Base-by-base conservation (phyloP, 495 filamentous ascomycete species). In the Aspergillus diversus region DNA sequence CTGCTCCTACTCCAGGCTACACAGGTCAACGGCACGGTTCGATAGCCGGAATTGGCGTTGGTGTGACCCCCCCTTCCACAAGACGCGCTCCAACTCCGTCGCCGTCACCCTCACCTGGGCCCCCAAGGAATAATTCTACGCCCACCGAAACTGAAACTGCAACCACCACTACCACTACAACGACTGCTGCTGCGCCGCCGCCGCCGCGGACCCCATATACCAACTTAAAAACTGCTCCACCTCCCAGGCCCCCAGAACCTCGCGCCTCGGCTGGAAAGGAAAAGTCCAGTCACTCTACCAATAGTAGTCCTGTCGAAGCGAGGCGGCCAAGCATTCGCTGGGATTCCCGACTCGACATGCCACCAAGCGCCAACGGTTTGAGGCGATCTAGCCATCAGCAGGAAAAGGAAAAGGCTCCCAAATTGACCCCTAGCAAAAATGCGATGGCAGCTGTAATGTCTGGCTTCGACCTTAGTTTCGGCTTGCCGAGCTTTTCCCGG, bases 391-490 rank as follows among this genome's bases (percentile, higher is more conserved):
- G 55, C 12, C 61, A 59, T 13, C 39, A 42, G 17, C 60, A 63
- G 9, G 65, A 71, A 34, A 73, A 73, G 13, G 65, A 71, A 34
- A 73, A 73, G 46, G 49, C 71, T 2, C 57, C 68, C 9, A 64
- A 58, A n/a, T 11, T 59, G 16, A 50, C 49, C 1, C 69, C 71
- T 33, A 59, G 66, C 27, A 73, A 71, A 50, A 71, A 67, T 57
- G 63, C 69, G 5, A 71, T 80, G 74, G 75, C 74, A 5, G 73
- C 75, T 27, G 71, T 78, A 63, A 78, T 80, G 74, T 76, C 74
- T 17, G 75, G 75, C 4, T 65, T 78, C 55, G 76, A 78, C 51
- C 65, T 73, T 11, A 70, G 67, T 16, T 62, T 77, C 48, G 71
- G 75, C 6, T 71, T 75, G 13, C 68, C 68, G 67, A 75, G 73